These are phyloP conservation scores for Tothia fuscella DNA, from an alignment of 2,329 filamentous ascomycete genomes.

Conservation along the genomic window DNA sequence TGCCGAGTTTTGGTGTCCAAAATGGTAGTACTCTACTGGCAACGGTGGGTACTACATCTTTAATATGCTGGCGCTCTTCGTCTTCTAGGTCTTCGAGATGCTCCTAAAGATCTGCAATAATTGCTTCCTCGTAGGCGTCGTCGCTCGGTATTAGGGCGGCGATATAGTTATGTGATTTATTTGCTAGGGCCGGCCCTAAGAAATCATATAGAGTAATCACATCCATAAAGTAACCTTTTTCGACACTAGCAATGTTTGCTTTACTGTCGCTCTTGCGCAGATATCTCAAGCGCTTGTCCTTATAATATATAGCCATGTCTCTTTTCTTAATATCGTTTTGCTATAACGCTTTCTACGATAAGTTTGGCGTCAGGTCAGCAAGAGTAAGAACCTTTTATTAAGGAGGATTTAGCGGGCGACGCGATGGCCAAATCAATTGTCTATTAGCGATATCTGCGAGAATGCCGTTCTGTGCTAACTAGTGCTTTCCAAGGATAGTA, in stretches of 20 bases:
- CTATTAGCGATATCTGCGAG: neutral
- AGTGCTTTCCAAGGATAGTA: neutral
- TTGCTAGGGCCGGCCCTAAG: too few relatives aligned
- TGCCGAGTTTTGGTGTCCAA: too few relatives aligned
- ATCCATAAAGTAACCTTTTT: neutral
- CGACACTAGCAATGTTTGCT: neutral
- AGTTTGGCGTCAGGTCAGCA: neutral
- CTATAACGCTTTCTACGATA: neutral
- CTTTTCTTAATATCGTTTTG: neutral
- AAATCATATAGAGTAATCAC: too few relatives aligned
- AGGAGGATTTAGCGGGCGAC: neutral
- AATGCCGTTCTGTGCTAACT: neutral
- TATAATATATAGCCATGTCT: neutral
- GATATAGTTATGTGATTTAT: too few relatives aligned
- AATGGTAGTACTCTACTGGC: too few relatives aligned
- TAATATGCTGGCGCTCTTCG: too few relatives aligned
- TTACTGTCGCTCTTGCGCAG: neutral
- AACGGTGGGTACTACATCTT: too few relatives aligned
- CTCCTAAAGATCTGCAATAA: too few relatives aligned
- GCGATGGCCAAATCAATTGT: neutral
- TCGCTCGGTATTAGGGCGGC: too few relatives aligned
- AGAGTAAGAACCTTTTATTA: neutral
- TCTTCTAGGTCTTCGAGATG: too few relatives aligned
- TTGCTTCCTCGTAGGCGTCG: too few relatives aligned
- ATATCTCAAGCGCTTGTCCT: neutral